These are phyloP conservation scores for Aspergillus tamarii DNA, from an alignment of 2,329 filamentous ascomycete genomes.

Conservation along the genomic window DNA sequence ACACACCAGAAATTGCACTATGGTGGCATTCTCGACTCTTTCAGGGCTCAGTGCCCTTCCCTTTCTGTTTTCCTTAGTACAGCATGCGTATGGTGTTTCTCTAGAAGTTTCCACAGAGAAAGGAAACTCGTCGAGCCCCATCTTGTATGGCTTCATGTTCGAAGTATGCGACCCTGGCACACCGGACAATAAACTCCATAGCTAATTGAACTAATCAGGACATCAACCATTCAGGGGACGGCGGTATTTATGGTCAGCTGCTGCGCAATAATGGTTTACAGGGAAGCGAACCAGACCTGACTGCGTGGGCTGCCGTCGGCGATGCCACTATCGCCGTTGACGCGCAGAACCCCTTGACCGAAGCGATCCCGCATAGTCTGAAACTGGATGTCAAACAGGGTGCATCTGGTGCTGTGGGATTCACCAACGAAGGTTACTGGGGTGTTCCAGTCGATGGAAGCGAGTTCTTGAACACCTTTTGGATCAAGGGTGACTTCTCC, in stretches of 20 bases:
- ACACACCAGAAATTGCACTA: not conserved
- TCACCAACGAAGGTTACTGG: slow-evolving; percentile 48
- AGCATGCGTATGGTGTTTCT: slow-evolving; percentile 9
- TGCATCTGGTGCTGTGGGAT: slow-evolving; percentile 35
- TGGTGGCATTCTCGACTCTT: slow-evolving; percentile 17
- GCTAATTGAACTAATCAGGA: slow-evolving; percentile 44
- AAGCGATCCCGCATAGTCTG: slow-evolving; percentile 57
- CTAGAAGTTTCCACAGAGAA: slow-evolving; percentile 23
- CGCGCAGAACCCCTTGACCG: slow-evolving; percentile 54
- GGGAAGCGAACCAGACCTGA: slow-evolving; percentile 48
- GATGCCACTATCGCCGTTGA: slow-evolving; percentile 53
- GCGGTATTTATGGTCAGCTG: slow-evolving; percentile 72
- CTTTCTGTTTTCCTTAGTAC: slow-evolving; percentile 9
- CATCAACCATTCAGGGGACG: slow-evolving; percentile 71
- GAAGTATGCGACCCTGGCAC: slow-evolving; percentile 32
- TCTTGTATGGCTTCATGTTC: slow-evolving; percentile 49
- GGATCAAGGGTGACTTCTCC: slow-evolving; percentile 27
- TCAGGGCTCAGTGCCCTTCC: slow-evolving; percentile 13
- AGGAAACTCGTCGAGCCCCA: slow-evolving; percentile 44
- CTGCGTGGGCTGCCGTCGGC: slow-evolving; percentile 52
- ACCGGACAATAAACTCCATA: not conserved
- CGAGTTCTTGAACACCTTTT: slow-evolving; percentile 27
- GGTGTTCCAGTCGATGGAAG: slow-evolving; percentile 28
- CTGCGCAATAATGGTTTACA: slow-evolving; percentile 74
- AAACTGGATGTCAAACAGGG: slow-evolving; percentile 33